Base-by-base conservation (phyloP, 805 yeast genomes). In the Priceomyces carsonii region DNA sequence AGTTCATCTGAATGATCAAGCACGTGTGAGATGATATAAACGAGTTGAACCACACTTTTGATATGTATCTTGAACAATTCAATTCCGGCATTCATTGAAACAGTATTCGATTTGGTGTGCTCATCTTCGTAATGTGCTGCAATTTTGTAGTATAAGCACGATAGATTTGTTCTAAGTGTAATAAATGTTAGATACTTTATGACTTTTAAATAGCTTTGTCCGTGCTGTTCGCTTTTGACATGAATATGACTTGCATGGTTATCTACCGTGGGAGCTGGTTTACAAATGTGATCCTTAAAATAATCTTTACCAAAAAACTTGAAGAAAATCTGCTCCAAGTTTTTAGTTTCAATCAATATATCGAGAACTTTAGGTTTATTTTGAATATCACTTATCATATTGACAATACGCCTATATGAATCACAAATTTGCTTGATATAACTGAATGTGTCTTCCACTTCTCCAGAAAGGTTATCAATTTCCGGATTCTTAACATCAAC, bases 11-110 rank as follows among this genome's bases (percentile, higher is more conserved):
- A 59, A 38, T 66, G 63, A 38, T 68, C 73, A 31, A 66, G 53
- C 3, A 61, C 71, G 45, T 61, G 66, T 5, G 69, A 57, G 64
- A 67, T 66, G 30, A 68, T 64, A 45, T 63, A 68, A 10, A 65
- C 64, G 38, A 66, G 52, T 41, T 67, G 73, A 5, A 67, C 60
- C 33, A 65, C 71, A 38, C 66, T 57, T 26, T 63, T 61, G 29
- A 62, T 55, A 42, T 64, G 66, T 20, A 66, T 63, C 40, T 67
- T 67, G 45, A 65, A 68, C 6, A 68, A 48, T 40, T 66, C 73
- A 7, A 64, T 58, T 1, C 71, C 73, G 0, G 72, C 65, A 29
- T 46, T 52, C 51, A 63, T 60, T 5, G 67, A 56, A 4, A 61
- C 55, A 0, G 50, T 44, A 19, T 54, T 45, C 9, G 56, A 49